phyloP scores from a whole-genome alignment of 1,284 basidiomycete species.

The Fistulinella staudtii region DNA sequence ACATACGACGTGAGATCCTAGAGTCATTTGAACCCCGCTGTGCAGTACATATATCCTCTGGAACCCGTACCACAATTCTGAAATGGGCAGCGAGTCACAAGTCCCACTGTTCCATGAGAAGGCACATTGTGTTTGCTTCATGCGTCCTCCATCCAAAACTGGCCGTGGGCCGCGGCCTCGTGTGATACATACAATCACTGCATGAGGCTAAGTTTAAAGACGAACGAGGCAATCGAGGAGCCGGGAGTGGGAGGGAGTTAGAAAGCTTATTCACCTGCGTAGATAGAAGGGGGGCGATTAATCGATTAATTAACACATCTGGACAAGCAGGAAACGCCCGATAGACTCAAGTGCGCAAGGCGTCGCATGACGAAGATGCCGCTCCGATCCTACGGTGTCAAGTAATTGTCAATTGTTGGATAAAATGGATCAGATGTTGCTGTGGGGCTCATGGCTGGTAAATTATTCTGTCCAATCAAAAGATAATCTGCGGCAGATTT shows the following conservation, averaged over 20 bases:
- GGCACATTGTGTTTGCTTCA: neutral
- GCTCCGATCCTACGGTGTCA: neutral
- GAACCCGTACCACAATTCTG: neutral
- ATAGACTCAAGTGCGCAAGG: neutral
- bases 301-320: slow-evolving; percentile 6
- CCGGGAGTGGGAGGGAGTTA: slow-evolving; percentile 8
- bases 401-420: too few species aligned
- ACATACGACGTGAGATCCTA: neutral
- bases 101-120: slow-evolving; percentile 1
- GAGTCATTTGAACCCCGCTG: too few species aligned
- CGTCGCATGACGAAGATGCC: neutral
- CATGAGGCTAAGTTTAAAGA: slow-evolving; percentile 4
- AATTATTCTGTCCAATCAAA: slow-evolving; percentile 12
- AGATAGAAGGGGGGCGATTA: slow-evolving; percentile 1
- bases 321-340: neutral
- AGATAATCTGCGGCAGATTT: slow-evolving; percentile 7
- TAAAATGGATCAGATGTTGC: neutral
- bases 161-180: slow-evolving; percentile 22
- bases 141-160: neutral
- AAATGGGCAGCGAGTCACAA: neutral
- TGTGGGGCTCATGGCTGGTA: neutral
- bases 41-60: neutral
- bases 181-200: slow-evolving; percentile 7
- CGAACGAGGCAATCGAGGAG: slow-evolving; percentile 8
- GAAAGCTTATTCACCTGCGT: slow-evolving; percentile 18